phyloP scores from a whole-genome alignment of 805 yeast genomes.

The Metschnikowia santaceciliae region DNA sequence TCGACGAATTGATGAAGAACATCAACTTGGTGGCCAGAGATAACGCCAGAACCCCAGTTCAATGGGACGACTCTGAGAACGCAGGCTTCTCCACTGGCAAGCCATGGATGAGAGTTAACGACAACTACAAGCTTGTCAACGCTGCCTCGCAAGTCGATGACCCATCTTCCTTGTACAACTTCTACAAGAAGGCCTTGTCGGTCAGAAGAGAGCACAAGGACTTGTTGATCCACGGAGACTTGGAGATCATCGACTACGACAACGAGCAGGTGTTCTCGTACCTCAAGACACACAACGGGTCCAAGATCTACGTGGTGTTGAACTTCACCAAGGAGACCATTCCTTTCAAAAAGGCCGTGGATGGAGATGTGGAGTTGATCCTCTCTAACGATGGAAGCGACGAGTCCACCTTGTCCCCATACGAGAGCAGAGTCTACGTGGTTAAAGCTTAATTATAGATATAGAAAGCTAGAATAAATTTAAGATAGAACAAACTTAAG shows the following conservation, averaged over 20 bases:
- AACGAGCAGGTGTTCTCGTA: constrained; percentile 41
- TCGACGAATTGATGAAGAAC: constrained; percentile 26
- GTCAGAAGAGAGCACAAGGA: constrained; percentile 45
- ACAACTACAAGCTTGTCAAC: constrained; percentile 46
- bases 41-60: constrained; percentile 54
- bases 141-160: constrained; percentile 44
- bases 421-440: constrained; percentile 43
- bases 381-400: constrained; percentile 26
- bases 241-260: constrained; percentile 42
- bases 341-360: constrained; percentile 24
- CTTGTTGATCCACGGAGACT: constrained; percentile 43
- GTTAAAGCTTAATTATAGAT: constrained; percentile 9
- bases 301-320: constrained; percentile 22
- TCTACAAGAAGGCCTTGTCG: constrained; percentile 42
- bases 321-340: constrained; percentile 20
- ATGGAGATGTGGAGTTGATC: constrained; percentile 28
- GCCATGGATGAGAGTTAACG: constrained; percentile 55
- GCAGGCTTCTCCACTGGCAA: constrained; percentile 47
- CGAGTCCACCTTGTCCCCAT: constrained; percentile 33
- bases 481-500: neutral
- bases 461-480: neutral
- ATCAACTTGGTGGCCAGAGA: constrained; percentile 45
- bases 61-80: constrained; percentile 43
- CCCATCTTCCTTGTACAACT: constrained; percentile 42
- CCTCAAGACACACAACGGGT: constrained; percentile 32